phyloP scores from a whole-genome alignment of 345 rosid genomes.

The Leavenworthia alabamica region DNA sequence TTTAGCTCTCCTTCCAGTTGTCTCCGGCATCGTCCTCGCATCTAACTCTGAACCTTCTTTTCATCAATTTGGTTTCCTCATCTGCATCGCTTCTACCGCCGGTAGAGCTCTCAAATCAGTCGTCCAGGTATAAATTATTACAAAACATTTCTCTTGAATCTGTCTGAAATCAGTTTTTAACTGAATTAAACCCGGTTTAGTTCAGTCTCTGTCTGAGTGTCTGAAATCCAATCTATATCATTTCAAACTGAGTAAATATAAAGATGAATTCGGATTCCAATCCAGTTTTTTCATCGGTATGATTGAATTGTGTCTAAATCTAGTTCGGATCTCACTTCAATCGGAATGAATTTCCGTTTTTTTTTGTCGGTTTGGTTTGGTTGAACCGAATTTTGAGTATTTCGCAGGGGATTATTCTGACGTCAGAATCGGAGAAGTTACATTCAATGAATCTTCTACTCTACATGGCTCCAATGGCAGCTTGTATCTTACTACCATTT shows the following conservation, averaged over 20 bases:
- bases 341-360: background rate
- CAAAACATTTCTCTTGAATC: background rate
- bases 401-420: conserved; percentile 61
- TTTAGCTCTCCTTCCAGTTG: conserved; percentile 80
- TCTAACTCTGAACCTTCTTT: conserved; percentile 91
- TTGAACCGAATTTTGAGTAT: conserved; percentile 22
- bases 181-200: background rate
- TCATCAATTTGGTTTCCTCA: conserved; percentile 83
- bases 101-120: conserved; percentile 96
- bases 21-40: conserved; percentile 85
- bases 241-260: background rate
- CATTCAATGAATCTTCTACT: conserved; percentile 92
- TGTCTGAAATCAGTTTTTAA: background rate
- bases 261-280: background rate
- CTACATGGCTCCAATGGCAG: conserved; percentile 98
- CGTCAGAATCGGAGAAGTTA: conserved; percentile 86
- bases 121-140: conserved; percentile 47
- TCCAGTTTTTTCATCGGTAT: background rate
- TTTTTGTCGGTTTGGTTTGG: background rate
- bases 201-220: background rate
- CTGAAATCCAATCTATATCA: background rate
- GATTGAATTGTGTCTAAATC: background rate
- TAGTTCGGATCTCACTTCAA: conserved; percentile 6
- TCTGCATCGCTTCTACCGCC: conserved; percentile 89
- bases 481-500: conserved; percentile 78